Conservation (phyloP, 305 asterid genomes). For the Euphrasia arctica region DNA sequence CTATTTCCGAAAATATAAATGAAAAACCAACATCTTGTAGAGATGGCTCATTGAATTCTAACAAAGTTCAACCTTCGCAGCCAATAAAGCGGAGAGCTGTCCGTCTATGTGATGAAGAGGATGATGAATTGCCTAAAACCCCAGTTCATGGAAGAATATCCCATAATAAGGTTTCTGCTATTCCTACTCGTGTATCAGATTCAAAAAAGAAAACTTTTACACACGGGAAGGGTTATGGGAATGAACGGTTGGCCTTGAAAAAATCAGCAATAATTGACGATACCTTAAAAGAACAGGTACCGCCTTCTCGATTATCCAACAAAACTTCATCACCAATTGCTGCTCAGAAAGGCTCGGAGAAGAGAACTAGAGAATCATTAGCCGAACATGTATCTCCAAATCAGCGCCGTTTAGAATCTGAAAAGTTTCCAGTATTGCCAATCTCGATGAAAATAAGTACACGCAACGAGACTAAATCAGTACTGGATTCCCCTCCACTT, state of each 20-base stretch:
- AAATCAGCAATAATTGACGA: conserved; percentile 38
- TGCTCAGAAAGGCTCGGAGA: conserved; percentile 43
- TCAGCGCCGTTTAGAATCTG: conserved; percentile 40
- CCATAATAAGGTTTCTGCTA: conserved; percentile 46
- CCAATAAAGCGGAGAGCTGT: conserved; percentile 83
- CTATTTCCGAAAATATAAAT: conserved; percentile 38
- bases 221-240: conserved; percentile 30
- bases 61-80: conserved; percentile 37
- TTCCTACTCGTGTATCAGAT: conserved; percentile 34
- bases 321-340: conserved; percentile 36
- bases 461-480: conserved; percentile 40
- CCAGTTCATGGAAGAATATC: conserved; percentile 80
- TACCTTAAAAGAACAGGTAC: conserved; percentile 42
- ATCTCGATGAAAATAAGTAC: no score
- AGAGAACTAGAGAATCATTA: conserved; percentile 41
- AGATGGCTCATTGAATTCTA: conserved; percentile 34
- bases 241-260: conserved; percentile 31
- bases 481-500: conserved; percentile 41
- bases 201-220: conserved; percentile 40
- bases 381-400: conserved; percentile 31
- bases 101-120: conserved; percentile 66
- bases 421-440: conserved; percentile 25
- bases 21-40: conserved; percentile 39
- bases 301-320: conserved; percentile 38
- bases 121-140: conserved; percentile 81